Evolutionary conservation across 2,329 filamentous ascomycete species (phyloP), one percentile per base, ranked within the genome.

Genomic region (Colletotrichum orchidophilum): DNA sequence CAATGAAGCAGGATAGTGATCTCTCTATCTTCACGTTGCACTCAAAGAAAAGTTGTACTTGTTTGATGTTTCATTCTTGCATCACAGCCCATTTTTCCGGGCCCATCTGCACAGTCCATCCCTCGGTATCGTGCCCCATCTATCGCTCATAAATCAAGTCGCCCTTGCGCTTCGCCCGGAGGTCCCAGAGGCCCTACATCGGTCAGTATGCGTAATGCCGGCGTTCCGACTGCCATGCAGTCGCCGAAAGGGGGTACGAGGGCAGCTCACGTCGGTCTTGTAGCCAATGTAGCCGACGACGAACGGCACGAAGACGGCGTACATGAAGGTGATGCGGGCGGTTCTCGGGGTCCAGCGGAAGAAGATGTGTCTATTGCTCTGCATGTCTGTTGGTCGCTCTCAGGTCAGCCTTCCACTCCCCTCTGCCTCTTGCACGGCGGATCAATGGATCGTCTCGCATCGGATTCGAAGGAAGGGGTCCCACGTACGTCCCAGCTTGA

Each of bases 261-360:
- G 53, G 59, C 11, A 50, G 90, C 94, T 90, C 84, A 98, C 96
- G 78, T 98, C 96, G 73, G 92, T 95, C 79, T 89, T 90, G 81
- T 93, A 97, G 70, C 90, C 94, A 67, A 94, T 79, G 79, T 91
- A 91, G 57, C 91, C 91, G 75, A 97, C 77, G 68, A 93, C 85
- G 50, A 84, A 82, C 8, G 96, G 96, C 53, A 98, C 88, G 64
- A 92, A 84, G 39, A 91, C 84, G 70, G 93, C 88, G 82, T 96
- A 98, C 74, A 92, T 86, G 80, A 98, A 90, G 5, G 92, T 91
- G 78, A 98, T 83, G 84, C 90, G 91, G 33, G 94, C 94, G 55
- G 94, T 97, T 78, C 93, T 88, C 63, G 91, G 89, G 42, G 93
- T 98, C 94, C 94, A 98, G 82, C 94, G 90, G 89, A 98, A 99